These are phyloP conservation scores for Alloteropsis semialata DNA, from an alignment of 176 grass and related monocot genomes.

Conservation along the genomic window DNA sequence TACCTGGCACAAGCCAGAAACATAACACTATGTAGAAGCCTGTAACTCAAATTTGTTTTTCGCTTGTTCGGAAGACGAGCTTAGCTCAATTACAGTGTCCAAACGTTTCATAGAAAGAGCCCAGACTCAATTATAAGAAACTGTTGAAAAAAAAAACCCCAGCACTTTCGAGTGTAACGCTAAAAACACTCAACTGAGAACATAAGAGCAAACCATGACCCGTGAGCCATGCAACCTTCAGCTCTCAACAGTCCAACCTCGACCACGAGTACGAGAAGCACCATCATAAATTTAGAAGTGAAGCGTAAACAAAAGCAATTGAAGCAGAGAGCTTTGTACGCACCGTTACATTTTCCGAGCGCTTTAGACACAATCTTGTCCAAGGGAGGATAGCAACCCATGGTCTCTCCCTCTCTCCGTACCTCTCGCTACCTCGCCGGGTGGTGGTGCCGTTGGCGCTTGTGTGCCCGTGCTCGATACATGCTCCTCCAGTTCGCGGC, in stretches of 20 bases:
- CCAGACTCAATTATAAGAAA: not conserved
- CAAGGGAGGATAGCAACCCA: slow-evolving; percentile 84
- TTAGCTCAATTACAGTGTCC: not conserved
- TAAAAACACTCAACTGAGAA: not conserved
- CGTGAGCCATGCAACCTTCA: not conserved
- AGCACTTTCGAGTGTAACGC: too few relatives aligned
- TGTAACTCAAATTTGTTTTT: not conserved
- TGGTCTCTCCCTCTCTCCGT: slow-evolving; percentile 36
- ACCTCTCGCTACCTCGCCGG: slow-evolving; percentile 21
- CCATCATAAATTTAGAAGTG: not conserved
- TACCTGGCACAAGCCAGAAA: not conserved
- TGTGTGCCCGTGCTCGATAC: slow-evolving; percentile 15
- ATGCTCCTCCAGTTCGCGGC: slow-evolving; percentile 28
- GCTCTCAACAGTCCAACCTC: not conserved
- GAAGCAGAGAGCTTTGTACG: not conserved
- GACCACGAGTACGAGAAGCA: not conserved
- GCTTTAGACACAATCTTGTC: slow-evolving; percentile 57
- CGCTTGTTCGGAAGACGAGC: not conserved
- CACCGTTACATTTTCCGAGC: slow-evolving; percentile 72
- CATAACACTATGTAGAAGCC: not conserved
- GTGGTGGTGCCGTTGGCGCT: not conserved
- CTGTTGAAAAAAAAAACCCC: not conserved
- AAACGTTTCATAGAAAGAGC: not conserved
- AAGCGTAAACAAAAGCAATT: not conserved
- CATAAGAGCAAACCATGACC: not conserved